Evolutionary conservation across 2,329 filamentous ascomycete species (phyloP), one percentile per base, ranked within the genome.

Genomic region (Sordariomycetes sp.): DNA sequence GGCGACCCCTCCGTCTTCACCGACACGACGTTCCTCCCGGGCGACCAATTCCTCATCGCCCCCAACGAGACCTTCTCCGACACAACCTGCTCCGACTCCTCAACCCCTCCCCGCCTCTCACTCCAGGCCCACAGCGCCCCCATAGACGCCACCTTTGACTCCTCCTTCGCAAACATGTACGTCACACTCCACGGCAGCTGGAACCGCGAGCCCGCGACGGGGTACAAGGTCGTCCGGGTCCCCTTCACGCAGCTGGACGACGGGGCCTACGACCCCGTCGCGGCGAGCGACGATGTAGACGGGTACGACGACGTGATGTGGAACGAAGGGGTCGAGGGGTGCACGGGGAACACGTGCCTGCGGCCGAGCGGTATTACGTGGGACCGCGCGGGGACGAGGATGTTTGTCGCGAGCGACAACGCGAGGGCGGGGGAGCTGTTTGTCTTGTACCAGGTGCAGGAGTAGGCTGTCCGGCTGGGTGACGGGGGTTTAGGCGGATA

Each of bases 101-200:
- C 68, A 15, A 59, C 64, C 10, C 53, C 63, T 1, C 73, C 83
- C 67, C 58, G 79, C 1, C 68, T 85, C 13, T 72, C 74, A 0
- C 81, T 85, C 65, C 69, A 74, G 54, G 78, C 81, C 1, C 82
- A 85, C 62, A 80, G 74, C 69, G 82, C 82, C 2, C 82, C 82
- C 4, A 70, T 85, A 36, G 80, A 82, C 62, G 77, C 82, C 64
- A 75, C 79, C 58, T 85, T 85, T 69, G 79, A 84, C 63, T 64
- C 69, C 34, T 59, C 62, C 32, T 73, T 72, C 42, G 75, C 73
- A 39, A 76, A 74, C 34, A 76, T 79, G 35, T 85, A 78, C 73
- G 72, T 85, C 32, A 74, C 79, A 0, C 81, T 85, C 64, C 82
- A 84, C 65, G 82, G 82, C 2, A 79, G 75, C 58, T 85, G 82